These are phyloP conservation scores for Rhypophila decipiens DNA, from an alignment of 495 filamentous ascomycete genomes.

Conservation along the genomic window DNA sequence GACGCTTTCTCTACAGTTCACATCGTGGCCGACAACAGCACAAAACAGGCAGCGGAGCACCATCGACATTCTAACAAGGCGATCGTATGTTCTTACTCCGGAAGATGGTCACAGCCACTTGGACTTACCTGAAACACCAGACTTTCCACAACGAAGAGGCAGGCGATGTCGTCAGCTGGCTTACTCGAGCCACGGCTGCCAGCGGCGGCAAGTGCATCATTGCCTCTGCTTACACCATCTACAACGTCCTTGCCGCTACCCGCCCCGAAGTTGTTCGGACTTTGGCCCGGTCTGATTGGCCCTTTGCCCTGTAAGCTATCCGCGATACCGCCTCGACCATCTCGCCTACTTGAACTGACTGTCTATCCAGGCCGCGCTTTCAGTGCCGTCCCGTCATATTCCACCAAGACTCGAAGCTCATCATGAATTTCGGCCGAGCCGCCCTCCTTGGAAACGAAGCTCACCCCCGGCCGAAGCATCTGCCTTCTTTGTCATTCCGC, in stretches of 20 bases:
- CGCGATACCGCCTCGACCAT: background rate
- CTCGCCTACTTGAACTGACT: constrained; percentile 3
- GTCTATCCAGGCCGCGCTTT: constrained; percentile 36
- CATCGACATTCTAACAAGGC: constrained; percentile 45
- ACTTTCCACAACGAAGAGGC: constrained; percentile 71
- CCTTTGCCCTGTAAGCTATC: constrained; percentile 53
- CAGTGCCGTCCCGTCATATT: constrained; percentile 54
- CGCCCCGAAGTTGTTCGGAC: constrained; percentile 58
- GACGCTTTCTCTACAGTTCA: constrained; percentile 33
- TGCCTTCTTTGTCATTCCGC: constrained; percentile 49
- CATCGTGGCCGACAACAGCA: constrained; percentile 43
- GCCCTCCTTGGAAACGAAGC: constrained; percentile 50
- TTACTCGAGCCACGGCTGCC: constrained; percentile 49
- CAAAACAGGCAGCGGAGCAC: constrained; percentile 36
- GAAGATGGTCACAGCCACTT: background rate
- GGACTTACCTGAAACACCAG: constrained; percentile 23
- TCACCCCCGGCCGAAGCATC: constrained; percentile 45
- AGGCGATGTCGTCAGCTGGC: constrained; percentile 60
- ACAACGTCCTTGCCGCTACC: constrained; percentile 57
- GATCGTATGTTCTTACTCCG: constrained; percentile 30
- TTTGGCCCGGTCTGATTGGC: constrained; percentile 53
- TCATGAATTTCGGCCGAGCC: constrained; percentile 57
- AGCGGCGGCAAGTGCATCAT: constrained; percentile 55
- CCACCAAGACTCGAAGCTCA: constrained; percentile 45
- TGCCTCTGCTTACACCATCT: constrained; percentile 54